A percentile compares a stretch with the other conserved stretches of the same genome.
Evolutionary conservation across 2,329 filamentous ascomycete genomes (phyloP).

Genomic region (Diaporthe ampelina): DNA sequence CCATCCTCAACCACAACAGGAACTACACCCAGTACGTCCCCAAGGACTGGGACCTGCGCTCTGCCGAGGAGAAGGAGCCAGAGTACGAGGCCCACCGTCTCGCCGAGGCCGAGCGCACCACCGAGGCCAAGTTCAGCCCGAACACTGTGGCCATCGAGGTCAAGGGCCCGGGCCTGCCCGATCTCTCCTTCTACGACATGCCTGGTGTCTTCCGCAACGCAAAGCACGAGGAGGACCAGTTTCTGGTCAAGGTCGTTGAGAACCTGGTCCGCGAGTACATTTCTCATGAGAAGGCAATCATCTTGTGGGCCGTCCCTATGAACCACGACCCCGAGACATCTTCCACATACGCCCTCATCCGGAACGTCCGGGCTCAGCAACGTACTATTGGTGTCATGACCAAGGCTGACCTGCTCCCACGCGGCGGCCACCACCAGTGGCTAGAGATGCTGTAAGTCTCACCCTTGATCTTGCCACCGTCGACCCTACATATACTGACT

Average conservation of each 20-base stretch:
- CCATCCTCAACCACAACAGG: conserved; percentile 77
- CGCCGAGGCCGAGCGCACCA: conserved; percentile 55
- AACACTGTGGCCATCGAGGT: conserved; percentile 86
- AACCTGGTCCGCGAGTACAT: conserved; percentile 81
- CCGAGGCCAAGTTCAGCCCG: conserved; percentile 80
- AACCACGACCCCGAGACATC: conserved; percentile 84
- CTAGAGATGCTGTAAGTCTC: conserved; percentile 60
- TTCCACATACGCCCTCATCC: conserved; percentile 75
- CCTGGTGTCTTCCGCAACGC: conserved; percentile 85
- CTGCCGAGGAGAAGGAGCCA: conserved; percentile 40
- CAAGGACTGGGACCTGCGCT: conserved; percentile 49
- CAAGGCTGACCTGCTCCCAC: conserved; percentile 81
- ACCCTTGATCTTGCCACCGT: not conserved
- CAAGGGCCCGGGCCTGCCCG: conserved; percentile 76
- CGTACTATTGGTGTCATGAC: conserved; percentile 84
- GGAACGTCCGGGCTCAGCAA: conserved; percentile 66
- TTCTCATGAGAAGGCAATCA: conserved; percentile 76
- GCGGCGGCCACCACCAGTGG: conserved; percentile 70
- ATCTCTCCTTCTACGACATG: conserved; percentile 87
- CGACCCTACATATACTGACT: not conserved
- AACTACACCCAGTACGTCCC: conserved; percentile 69
- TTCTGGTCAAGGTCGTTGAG: conserved; percentile 79
- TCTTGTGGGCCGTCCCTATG: conserved; percentile 84
- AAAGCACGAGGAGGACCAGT: conserved; percentile 73
- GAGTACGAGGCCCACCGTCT: conserved; percentile 43